Evolutionary conservation across 805 yeast genomes (phyloP), one percentile per base, ranked within the genome.

Genomic region (Starmerella cellae): DNA sequence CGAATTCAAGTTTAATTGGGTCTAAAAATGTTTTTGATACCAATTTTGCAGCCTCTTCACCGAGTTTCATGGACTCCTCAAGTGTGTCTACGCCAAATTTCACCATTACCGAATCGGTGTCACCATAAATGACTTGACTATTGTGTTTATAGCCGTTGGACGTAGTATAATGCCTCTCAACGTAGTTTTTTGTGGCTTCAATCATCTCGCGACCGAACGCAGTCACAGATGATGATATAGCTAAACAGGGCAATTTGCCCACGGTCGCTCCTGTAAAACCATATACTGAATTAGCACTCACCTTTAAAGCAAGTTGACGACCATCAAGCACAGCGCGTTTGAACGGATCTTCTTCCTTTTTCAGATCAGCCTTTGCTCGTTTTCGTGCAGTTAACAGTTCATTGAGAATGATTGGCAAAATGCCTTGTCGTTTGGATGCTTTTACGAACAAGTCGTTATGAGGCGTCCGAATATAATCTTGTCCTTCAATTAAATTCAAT

Each of bases 181-280:
- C 97, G 48, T 79, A 83, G 37, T 70, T 68, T 55, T 88, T 91
- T 0, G 98, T 91, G 53, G 74, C 68, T 62, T 88, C 95, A 65
- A 91, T 91, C 99, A 91, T 91, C 39, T 74, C 80, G 68, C 99
- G 79, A 48, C 99, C 99, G 64, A 79, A 91, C 0, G 97, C 79
- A 1, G 99, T 91, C 29, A 79, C 91, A 1, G 95, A 84, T 0
- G 97, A 84, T 0, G 98, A 93, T 45, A 91, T 91, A 0, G 94
- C 94, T 43, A 91, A 67, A 66, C 98, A 93, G 1, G 99, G 99
- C 42, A 91, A 69, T 57, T 91, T 88, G 41, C 99, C 99, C 36
- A 88, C 79, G 0, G 97, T 91, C 2, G 99, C 99, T 62, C 99
- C 99, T 0, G 99, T 91, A 63, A 91, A 93, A 37, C 99, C 99